phyloP scores from a whole-genome alignment of 2,329 filamentous ascomycete species.

The Trichophyton schoenleinii region DNA sequence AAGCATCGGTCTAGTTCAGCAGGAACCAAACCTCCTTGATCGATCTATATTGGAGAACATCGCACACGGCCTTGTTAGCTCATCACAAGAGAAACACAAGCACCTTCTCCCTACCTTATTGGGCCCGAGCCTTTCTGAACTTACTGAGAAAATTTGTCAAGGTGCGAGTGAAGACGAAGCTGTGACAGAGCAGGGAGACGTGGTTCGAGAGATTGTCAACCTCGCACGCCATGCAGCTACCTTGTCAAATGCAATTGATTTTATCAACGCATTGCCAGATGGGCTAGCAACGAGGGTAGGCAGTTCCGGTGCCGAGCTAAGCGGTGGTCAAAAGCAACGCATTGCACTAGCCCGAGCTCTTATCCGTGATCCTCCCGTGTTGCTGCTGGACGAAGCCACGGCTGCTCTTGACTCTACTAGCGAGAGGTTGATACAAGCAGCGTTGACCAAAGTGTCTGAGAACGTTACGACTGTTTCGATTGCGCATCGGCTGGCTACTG shows the following conservation, averaged over 20 bases:
- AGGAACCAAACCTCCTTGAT: constrained; percentile 41
- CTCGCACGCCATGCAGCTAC: constrained; percentile 21
- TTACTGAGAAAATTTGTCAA: constrained; percentile 17
- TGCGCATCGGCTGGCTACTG: constrained; percentile 27
- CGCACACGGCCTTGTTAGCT: constrained; percentile 37
- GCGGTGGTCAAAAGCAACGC: constrained; percentile 73
- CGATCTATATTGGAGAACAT: constrained; percentile 44
- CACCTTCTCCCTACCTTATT: constrained; percentile 18
- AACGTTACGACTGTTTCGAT: constrained; percentile 26
- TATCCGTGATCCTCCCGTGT: constrained; percentile 69
- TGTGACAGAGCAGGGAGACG: constrained; percentile 14
- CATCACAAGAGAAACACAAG: constrained; percentile 18
- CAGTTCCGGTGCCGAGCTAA: constrained; percentile 19
- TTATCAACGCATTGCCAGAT: constrained; percentile 19
- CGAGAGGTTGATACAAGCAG: constrained; percentile 25
- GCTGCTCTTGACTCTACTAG: constrained; percentile 26
- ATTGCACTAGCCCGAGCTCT: constrained; percentile 79
- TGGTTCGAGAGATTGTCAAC: constrained; percentile 19
- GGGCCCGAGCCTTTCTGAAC: constrained; percentile 18
- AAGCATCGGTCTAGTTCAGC: constrained; percentile 34
- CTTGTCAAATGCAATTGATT: constrained; percentile 19
- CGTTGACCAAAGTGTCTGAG: constrained; percentile 20
- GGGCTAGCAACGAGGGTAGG: constrained; percentile 27
- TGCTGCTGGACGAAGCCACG: constrained; percentile 37
- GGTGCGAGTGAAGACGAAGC: constrained; percentile 19